Evolutionary conservation across 768 basidiomycete species (phyloP).

Genomic region (Hygrophorus russula): DNA sequence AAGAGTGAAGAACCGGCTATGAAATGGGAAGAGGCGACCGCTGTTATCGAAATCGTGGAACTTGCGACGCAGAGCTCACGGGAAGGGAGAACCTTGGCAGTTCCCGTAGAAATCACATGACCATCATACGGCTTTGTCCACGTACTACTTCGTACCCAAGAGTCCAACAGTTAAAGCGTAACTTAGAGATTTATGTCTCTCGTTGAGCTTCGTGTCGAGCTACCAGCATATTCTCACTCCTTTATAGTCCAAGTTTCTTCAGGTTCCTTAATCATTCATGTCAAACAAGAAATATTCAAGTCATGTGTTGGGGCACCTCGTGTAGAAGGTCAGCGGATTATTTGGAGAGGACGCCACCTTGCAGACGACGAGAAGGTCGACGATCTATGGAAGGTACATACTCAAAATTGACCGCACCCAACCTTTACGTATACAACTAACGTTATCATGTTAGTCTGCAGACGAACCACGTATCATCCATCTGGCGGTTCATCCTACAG

Average conservation of each 20-base stretch:
- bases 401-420: background rate
- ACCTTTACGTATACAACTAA: background rate
- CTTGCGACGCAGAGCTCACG: too few species aligned
- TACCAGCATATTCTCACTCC: slow-evolving; percentile 65
- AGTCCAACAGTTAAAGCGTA: too few species aligned
- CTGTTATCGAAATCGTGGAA: too few species aligned
- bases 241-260: slow-evolving; percentile 42
- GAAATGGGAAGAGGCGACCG: too few species aligned
- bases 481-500: slow-evolving; percentile 70
- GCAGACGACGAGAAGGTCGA: slow-evolving; percentile 52
- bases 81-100: too few species aligned
- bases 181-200: slow-evolving; percentile 1
- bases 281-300: slow-evolving; percentile 55
- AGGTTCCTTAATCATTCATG: slow-evolving; percentile 41
- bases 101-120: too few species aligned
- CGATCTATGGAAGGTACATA: slow-evolving; percentile 59
- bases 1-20: too few species aligned
- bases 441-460: slow-evolving; percentile 26
- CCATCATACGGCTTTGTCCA: too few species aligned
- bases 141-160: too few species aligned
- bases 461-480: slow-evolving; percentile 56
- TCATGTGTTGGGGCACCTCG: slow-evolving; percentile 54
- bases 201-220: slow-evolving; percentile 53
- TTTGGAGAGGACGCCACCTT: slow-evolving; percentile 64
- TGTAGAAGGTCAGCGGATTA: slow-evolving; percentile 63